phyloP scores from a whole-genome alignment of 805 yeast species.

The Suhomyces vadensis region DNA sequence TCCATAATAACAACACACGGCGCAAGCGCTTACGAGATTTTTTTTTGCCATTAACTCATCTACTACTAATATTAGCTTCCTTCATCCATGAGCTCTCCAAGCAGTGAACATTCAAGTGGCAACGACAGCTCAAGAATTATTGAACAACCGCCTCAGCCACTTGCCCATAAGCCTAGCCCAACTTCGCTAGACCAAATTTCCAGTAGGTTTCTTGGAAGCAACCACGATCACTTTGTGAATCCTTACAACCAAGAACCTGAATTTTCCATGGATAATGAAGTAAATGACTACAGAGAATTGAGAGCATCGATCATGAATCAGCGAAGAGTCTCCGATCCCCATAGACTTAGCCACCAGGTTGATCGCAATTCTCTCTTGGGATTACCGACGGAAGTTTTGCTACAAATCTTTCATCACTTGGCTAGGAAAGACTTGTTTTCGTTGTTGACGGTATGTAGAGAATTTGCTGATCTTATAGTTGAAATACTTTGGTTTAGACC shows the following conservation, averaged over 20 bases:
- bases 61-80: background rate
- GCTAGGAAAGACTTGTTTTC: constrained; percentile 62
- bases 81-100: constrained; percentile 22
- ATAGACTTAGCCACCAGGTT: constrained; percentile 2
- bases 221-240: background rate
- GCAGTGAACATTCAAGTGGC: constrained; percentile 16
- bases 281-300: constrained; percentile 35
- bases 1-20: constrained; percentile 1
- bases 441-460: constrained; percentile 70
- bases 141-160: background rate
- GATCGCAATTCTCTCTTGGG: constrained; percentile 41
- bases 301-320: constrained; percentile 32
- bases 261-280: constrained; percentile 36
- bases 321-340: constrained; percentile 22
- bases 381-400: constrained; percentile 61
- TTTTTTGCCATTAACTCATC: background rate
- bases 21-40: constrained; percentile 1
- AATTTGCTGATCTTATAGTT: constrained; percentile 76
- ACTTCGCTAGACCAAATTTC: background rate
- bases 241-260: constrained; percentile 13
- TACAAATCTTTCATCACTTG: constrained; percentile 64
- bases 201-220: no score
- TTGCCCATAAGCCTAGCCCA: background rate
- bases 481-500: constrained; percentile 91
- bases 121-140: background rate